Base-by-base conservation (phyloP, 441 rosid genomes). In the Iberis amara region DNA sequence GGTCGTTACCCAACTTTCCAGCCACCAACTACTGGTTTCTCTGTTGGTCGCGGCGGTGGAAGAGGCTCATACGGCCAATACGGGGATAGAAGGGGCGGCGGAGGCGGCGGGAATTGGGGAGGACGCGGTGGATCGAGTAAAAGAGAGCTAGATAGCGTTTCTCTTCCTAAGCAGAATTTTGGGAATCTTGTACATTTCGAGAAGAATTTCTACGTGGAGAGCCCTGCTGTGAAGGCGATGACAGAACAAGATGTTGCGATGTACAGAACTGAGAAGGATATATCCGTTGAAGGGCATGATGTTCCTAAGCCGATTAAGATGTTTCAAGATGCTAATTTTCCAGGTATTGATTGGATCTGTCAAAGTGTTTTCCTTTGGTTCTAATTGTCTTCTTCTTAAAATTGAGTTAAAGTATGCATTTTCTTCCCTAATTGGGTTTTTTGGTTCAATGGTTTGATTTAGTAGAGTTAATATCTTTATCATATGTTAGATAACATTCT, bases 261-360 rank as follows among this genome's bases (percentile, higher is more conserved):
- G 66, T 92, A 79, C 45, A 86, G 97, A 28, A 66, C 71, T 0
- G 74, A 68, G 64, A 72, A 80, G 36, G 97, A 89, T 27, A 86
- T 89, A 27, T 78, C 83, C 1, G 87, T 89, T 7, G 86, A 86
- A 78, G 99, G 99, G 8, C 74, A 65, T 55, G 96, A 84, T 71
- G 78, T 92, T 54, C 97, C 97, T 40, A 89, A 71, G 69, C 96
- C 99, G 1, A 67, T 89, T 46, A 66, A 83, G 39, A 61, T 69
- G 73, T 92, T 92, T 59, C 68, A 79, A 1, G 99, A 92, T 72
- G 94, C 97, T 23, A 85, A 76, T 52, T 89, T 92, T 46, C 97
- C 97, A 36, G 96, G 99, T 89, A 76, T 5, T 40, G 30, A 45
- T 39, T 39, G 3, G 27, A 4, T 54, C 4, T 1, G 8, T 42